Conservation (phyloP, 139 green algal genomes). For the Edaphochlamys debaryana region DNA sequence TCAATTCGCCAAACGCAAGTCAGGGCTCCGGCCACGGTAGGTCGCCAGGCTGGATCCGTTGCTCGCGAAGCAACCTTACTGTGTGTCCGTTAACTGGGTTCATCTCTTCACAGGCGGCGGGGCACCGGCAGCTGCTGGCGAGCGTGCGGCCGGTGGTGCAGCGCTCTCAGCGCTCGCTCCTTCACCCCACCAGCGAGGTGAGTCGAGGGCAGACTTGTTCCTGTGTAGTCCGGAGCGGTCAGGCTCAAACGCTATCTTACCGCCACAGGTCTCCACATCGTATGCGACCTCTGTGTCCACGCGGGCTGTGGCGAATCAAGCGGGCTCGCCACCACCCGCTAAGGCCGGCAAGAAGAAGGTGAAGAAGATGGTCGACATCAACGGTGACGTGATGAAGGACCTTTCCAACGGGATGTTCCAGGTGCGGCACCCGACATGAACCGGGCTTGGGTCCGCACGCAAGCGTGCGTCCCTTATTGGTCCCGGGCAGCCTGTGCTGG, state of each 20-base stretch:
- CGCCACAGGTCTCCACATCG: no score
- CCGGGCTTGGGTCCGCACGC: no score
- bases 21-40: no score
- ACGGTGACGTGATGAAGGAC: slow-evolving; percentile 57
- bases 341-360: slow-evolving; percentile 48
- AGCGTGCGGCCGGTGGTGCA: slow-evolving; percentile 19
- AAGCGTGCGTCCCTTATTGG: no score
- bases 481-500: no score
- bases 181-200: slow-evolving; percentile 21
- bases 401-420: slow-evolving; percentile 66
- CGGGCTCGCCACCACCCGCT: neutral
- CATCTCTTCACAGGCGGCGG: neutral
- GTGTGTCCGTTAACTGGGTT: no score
- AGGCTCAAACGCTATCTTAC: no score
- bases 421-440: no score
- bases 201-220: no score
- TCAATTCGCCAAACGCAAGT: no score
- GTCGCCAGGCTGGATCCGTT: no score
- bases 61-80: no score
- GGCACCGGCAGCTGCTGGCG: neutral
- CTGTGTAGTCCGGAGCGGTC: neutral
- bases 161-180: neutral
- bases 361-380: slow-evolving; percentile 61
- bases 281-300: neutral
- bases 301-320: slow-evolving; percentile 18